phyloP scores from a whole-genome alignment of 2,329 filamentous ascomycete genomes.

The Tolypocladium guangdongense region DNA sequence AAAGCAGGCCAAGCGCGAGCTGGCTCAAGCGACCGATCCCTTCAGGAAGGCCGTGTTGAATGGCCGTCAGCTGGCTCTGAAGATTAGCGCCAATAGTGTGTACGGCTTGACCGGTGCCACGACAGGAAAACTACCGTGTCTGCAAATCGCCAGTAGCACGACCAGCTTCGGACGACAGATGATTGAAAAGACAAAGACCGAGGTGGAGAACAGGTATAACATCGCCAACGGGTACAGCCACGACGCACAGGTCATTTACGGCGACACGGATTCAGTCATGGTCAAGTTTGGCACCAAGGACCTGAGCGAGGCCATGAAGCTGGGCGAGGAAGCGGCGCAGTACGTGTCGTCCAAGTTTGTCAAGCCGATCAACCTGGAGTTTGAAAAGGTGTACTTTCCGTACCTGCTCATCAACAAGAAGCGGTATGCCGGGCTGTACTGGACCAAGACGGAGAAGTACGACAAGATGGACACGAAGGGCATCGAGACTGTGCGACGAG shows the following conservation, averaged over 20 bases:
- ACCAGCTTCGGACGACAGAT: slow-evolving; percentile 96
- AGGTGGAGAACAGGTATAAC: slow-evolving; percentile 81
- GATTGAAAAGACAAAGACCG: slow-evolving; percentile 97
- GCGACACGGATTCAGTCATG: slow-evolving; percentile 99
- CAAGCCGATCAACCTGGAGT: slow-evolving; percentile 97
- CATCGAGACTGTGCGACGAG: slow-evolving; percentile 94
- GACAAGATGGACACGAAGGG: slow-evolving; percentile 99
- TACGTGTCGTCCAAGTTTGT: slow-evolving; percentile 87
- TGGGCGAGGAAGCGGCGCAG: slow-evolving; percentile 85
- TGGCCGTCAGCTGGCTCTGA: slow-evolving; percentile 90
- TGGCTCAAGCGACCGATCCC: slow-evolving; percentile 79
- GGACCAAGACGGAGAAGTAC: slow-evolving; percentile 87
- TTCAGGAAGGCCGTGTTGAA: slow-evolving; percentile 98
- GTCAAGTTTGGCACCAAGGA: slow-evolving; percentile 93
- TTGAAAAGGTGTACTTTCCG: slow-evolving; percentile 97
- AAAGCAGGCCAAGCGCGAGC: slow-evolving; percentile 88
- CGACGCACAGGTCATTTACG: slow-evolving; percentile 94
- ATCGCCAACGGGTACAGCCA: slow-evolving; percentile 92
- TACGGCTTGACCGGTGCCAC: slow-evolving; percentile 96
- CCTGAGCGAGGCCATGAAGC: slow-evolving; percentile 78
- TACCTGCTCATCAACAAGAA: slow-evolving; percentile 99
- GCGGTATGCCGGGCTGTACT: slow-evolving; percentile 94
- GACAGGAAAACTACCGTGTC: slow-evolving; percentile 87
- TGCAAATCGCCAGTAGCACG: slow-evolving; percentile 91
- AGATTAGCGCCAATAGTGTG: slow-evolving; percentile 94